Evolutionary conservation across 805 yeast genomes (phyloP).

Genomic region (Sugiyamaella qingdaonensis): DNA sequence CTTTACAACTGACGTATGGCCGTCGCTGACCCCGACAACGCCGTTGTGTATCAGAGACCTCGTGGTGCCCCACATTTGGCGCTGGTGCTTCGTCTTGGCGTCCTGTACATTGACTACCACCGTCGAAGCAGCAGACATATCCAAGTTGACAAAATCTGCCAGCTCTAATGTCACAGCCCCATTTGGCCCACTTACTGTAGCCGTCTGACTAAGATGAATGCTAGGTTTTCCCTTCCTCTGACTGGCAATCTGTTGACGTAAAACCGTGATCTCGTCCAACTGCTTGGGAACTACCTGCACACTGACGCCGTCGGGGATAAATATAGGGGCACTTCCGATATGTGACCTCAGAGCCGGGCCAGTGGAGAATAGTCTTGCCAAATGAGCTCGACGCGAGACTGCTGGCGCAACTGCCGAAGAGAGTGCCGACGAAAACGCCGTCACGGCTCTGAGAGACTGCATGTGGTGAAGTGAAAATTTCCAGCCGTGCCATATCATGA

Average conservation of each 20-base stretch:
- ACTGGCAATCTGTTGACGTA: slow-evolving; percentile 52
- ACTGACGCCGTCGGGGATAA: slow-evolving; percentile 58
- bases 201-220: slow-evolving; percentile 52
- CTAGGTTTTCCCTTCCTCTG: slow-evolving; percentile 57
- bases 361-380: slow-evolving; percentile 9
- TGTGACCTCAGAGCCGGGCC: slow-evolving; percentile 30
- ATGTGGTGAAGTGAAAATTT: slow-evolving; percentile 4
- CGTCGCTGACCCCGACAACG: slow-evolving; percentile 85
- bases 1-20: slow-evolving; percentile 80
- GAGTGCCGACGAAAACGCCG: background rate
- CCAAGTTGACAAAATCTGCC: slow-evolving; percentile 64
- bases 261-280: slow-evolving; percentile 30
- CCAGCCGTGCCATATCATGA: slow-evolving; percentile 3
- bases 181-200: slow-evolving; percentile 70
- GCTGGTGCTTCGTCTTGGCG: slow-evolving; percentile 58
- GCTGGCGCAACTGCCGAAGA: background rate
- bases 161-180: slow-evolving; percentile 62
- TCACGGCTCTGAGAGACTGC: background rate
- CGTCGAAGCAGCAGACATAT: slow-evolving; percentile 19
- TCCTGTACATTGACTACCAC: slow-evolving; percentile 56
- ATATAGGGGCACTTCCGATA: slow-evolving; percentile 77
- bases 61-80: slow-evolving; percentile 92
- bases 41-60: slow-evolving; percentile 75
- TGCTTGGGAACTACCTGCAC: slow-evolving; percentile 33
- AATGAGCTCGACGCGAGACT: background rate